Base-by-base conservation (phyloP, 768 basidiomycete genomes). In the Rickenella mellea region DNA sequence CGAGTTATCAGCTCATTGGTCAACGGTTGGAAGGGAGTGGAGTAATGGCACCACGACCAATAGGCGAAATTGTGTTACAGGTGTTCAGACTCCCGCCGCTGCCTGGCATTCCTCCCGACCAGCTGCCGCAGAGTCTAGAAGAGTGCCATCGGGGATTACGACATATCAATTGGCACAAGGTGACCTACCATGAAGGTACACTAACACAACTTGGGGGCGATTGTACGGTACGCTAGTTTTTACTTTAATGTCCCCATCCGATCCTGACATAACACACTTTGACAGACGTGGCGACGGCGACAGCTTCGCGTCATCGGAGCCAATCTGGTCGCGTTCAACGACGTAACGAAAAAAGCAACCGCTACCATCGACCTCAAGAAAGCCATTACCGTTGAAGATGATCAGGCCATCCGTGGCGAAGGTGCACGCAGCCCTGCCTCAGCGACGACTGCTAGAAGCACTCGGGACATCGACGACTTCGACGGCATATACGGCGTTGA, bases 121-220 rank as follows among this genome's bases (percentile, higher is more conserved):
- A 88, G 47, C 67, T 97, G 15, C 93, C 94, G 11, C 84, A 92
- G 59, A 91, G 88, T 54, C 66, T 97, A 51, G 93, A 97, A 42
- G 94, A 97, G 54, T 93, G 89, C 52, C 73, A 83, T 51, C 76
- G 87, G 11, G 93, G 94, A 1, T 66, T 98, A 49, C 69, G 88
- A 45, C 84, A 93, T 53, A 80, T 90, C 43, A 82, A 83, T 27
- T 96, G 91, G 92, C 91, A 94, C 55, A 92, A 93, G 65, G 75
- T 83, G 49, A 88, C 90, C 17, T 93, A 94, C 62, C 89, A 87
- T 62, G 86, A 96, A 60, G 91, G 94, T 21, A 81, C 79, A 0
- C 61, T 98, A 49, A 98, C 94, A 11, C 94, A 98, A 66, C 77
- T 72, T 48, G 94, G 94, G 12, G 94, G 93, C 8, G 94, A 94